Percentiles rank a stretch among this genome's conserved stretches.
phyloP scores from a whole-genome alignment of 805 yeast genomes.

The Danielia oregonensis region DNA sequence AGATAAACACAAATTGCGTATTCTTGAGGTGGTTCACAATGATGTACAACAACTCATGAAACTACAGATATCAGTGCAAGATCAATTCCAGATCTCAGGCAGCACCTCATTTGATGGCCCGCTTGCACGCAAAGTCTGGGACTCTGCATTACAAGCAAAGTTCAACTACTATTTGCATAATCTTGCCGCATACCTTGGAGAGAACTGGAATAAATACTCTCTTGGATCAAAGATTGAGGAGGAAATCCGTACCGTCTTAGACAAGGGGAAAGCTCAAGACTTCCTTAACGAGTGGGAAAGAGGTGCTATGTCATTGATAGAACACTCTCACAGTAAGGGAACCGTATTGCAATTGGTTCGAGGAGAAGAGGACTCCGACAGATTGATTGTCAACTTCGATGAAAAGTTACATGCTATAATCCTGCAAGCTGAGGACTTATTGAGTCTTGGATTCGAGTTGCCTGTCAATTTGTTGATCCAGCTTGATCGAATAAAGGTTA shows the following conservation, averaged over 20 bases:
- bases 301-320: constrained; percentile 1
- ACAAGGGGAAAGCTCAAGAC: constrained; percentile 41
- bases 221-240: constrained; percentile 56
- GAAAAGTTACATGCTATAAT: constrained; percentile 2
- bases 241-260: constrained; percentile 45
- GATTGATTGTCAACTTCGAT: constrained; percentile 5
- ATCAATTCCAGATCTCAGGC: too few relatives aligned
- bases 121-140: neutral
- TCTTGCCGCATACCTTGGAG: constrained; percentile 27
- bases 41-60: constrained; percentile 21
- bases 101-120: neutral
- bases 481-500: constrained; percentile 46
- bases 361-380: neutral
- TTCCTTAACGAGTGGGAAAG: constrained; percentile 50
- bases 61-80: too few relatives aligned
- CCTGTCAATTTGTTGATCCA: constrained; percentile 50
- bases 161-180: constrained; percentile 20
- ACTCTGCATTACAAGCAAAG: constrained; percentile 13
- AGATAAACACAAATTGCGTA: constrained; percentile 32
- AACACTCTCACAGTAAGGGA: neutral
- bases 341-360: constrained; percentile 2
- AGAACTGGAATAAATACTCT: constrained; percentile 36
- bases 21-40: constrained; percentile 25
- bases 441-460: constrained; percentile 47
- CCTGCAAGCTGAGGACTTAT: constrained; percentile 7